Conservation (phyloP, 192 early-diverging fungal species). For the Entomortierella beljakovae region DNA sequence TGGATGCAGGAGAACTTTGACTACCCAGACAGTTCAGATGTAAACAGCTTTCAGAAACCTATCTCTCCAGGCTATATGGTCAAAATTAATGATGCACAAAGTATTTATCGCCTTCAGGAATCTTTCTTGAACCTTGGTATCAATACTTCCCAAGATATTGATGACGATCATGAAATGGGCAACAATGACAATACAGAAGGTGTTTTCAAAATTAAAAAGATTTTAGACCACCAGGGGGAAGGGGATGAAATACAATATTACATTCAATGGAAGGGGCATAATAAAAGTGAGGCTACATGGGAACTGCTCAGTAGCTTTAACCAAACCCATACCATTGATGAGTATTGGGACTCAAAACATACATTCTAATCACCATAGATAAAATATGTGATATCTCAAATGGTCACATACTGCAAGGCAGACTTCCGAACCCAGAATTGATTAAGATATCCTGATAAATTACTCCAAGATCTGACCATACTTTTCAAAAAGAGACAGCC, state of each 20-base stretch:
- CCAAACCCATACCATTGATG: background rate
- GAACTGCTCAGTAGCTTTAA: too few relatives aligned
- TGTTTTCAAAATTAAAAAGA: background rate
- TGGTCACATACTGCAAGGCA: background rate
- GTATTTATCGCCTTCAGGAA: conserved; percentile 1
- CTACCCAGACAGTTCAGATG: background rate
- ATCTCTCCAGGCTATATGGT: background rate
- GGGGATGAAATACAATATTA: background rate
- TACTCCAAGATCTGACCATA: background rate
- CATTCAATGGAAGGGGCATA: background rate
- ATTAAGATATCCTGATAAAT: background rate
- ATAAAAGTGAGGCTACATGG: background rate
- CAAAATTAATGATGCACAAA: background rate
- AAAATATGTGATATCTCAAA: background rate
- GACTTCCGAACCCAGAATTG: background rate
- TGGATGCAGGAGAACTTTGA: background rate
- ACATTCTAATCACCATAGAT: background rate
- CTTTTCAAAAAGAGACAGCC: background rate
- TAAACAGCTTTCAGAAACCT: background rate
- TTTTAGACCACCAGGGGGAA: background rate
- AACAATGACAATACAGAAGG: background rate
- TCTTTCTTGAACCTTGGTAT: background rate
- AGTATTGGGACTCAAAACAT: background rate
- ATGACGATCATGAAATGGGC: background rate
- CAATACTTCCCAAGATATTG: background rate